These are phyloP conservation scores for Candida insectorum DNA, from an alignment of 805 yeast genomes.

Conservation along the genomic window DNA sequence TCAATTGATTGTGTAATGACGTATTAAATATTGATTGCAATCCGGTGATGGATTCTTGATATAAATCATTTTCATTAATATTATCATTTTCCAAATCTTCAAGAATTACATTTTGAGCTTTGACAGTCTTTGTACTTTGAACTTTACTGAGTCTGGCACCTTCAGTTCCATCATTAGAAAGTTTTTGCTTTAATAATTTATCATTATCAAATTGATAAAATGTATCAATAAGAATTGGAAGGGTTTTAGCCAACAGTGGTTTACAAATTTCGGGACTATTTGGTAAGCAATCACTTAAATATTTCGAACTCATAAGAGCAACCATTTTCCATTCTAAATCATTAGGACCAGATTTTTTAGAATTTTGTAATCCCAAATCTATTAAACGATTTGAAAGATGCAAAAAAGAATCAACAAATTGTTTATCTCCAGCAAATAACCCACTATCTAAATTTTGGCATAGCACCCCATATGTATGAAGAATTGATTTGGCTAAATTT, in stretches of 20 bases:
- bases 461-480: constrained; percentile 43
- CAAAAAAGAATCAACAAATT: constrained; percentile 48
- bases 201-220: constrained; percentile 21
- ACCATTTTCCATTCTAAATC: constrained; percentile 45
- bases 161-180: constrained; percentile 27
- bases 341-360: constrained; percentile 21
- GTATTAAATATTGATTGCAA: constrained; percentile 64
- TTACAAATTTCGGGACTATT: constrained; percentile 26
- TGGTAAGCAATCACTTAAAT: constrained; percentile 36
- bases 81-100: constrained; percentile 32
- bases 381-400: constrained; percentile 22
- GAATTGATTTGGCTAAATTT: constrained; percentile 52
- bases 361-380: constrained; percentile 11
- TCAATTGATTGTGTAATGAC: constrained; percentile 56
- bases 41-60: constrained; percentile 46
- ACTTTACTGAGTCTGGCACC: constrained; percentile 25
- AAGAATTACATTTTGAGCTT: constrained; percentile 15
- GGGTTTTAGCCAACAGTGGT: constrained; percentile 27
- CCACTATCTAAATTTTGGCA: constrained; percentile 55
- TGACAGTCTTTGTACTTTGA: constrained; percentile 19
- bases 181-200: constrained; percentile 17
- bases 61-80: constrained; percentile 36
- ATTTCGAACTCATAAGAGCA: constrained; percentile 37
- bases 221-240: constrained; percentile 37
- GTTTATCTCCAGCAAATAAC: constrained; percentile 62